These are phyloP conservation scores for Prunus yedoensis DNA, from an alignment of 331 rosid genomes.

Conservation along the genomic window DNA sequence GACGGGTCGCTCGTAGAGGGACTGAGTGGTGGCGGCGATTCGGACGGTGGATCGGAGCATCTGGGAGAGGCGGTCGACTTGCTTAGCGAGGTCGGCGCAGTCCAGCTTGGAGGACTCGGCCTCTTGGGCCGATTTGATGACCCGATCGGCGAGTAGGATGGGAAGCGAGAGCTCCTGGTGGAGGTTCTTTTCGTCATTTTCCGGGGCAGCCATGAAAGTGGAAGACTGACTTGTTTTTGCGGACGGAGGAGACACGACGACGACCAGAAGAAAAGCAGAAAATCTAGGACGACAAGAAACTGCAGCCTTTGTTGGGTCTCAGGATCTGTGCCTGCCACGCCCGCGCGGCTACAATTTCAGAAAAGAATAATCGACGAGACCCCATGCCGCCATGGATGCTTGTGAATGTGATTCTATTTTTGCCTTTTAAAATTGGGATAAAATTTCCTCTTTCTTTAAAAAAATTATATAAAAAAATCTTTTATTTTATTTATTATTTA, in stretches of 20 bases:
- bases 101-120: constrained; percentile 61
- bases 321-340: not conserved
- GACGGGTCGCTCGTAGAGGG: constrained; percentile 69
- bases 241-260: not conserved
- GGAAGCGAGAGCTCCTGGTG: constrained; percentile 59
- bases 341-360: not conserved
- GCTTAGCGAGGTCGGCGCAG: constrained; percentile 52
- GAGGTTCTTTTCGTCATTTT: constrained; percentile 43
- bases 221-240: not conserved
- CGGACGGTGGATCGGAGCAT: constrained; percentile 68
- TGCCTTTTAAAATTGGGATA: too few relatives aligned
- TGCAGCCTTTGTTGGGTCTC: not conserved
- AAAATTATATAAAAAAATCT: too few relatives aligned
- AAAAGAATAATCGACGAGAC: not conserved
- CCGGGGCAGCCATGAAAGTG: constrained; percentile 30
- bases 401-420: constrained; percentile 1
- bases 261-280: not conserved
- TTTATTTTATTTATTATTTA: too few relatives aligned
- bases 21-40: constrained; percentile 37
- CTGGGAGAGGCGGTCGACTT: constrained; percentile 54
- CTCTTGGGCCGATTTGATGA: constrained; percentile 64
- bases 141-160: constrained; percentile 62
- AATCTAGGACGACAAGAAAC: not conserved
- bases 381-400: not conserved
- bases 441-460: too few relatives aligned